Conservation (phyloP, 345 rosid species). For the Citrus unshiu region DNA sequence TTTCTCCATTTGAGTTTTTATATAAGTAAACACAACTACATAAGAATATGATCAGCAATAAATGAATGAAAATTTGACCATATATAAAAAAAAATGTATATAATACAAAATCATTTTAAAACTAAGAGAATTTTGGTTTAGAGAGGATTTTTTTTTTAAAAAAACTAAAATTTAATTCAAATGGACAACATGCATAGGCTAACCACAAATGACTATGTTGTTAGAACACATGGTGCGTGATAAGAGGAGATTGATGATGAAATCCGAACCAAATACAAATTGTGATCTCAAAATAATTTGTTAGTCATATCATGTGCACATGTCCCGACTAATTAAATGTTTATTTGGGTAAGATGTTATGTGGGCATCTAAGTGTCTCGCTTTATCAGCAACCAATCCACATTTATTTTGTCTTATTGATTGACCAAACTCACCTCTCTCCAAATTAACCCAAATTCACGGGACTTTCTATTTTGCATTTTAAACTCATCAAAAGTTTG, state of each 20-base stretch:
- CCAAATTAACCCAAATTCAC: slow-evolving; percentile 22
- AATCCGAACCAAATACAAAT: not conserved
- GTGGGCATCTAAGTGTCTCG: slow-evolving; percentile 35
- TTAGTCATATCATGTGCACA: slow-evolving; percentile 27
- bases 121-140: too few species aligned
- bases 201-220: not conserved
- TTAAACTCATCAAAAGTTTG: not conserved
- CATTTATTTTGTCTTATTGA: slow-evolving; percentile 42
- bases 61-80: too few species aligned
- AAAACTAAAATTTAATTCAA: not conserved
- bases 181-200: not conserved
- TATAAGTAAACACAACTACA: too few species aligned
- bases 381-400: slow-evolving; percentile 34
- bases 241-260: not conserved
- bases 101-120: too few species aligned
- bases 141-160: too few species aligned
- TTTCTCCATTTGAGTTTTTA: too few species aligned
- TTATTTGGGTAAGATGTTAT: slow-evolving; percentile 21
- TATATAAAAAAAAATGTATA: too few species aligned
- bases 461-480: slow-evolving; percentile 13
- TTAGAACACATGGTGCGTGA: not conserved
- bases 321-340: slow-evolving; percentile 7
- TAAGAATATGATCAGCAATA: too few species aligned
- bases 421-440: slow-evolving; percentile 22
- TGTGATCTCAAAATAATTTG: not conserved